A percentile compares a stretch with the other conserved stretches of the same genome.
phyloP scores from a whole-genome alignment of 441 rosid genomes.

The Pelargonium exstipulatum region DNA sequence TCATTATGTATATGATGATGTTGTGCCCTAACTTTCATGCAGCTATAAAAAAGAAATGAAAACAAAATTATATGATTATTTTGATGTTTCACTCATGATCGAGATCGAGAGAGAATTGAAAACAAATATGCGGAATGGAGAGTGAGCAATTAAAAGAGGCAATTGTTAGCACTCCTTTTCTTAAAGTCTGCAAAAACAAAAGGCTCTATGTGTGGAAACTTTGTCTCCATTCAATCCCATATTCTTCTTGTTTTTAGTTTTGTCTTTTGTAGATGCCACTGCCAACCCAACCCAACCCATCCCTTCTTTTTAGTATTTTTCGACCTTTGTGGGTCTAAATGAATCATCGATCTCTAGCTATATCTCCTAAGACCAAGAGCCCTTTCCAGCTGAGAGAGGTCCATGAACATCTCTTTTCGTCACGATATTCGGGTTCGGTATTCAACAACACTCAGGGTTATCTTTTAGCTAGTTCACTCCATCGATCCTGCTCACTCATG shows the following conservation, averaged over 20 bases:
- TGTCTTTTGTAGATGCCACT: slow-evolving; percentile 39
- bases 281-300: background rate
- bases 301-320: background rate
- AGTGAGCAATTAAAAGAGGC: slow-evolving; percentile 26
- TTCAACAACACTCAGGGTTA: no score
- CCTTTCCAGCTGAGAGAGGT: no score
- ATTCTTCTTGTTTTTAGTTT: background rate
- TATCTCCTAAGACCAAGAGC: background rate
- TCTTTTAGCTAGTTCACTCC: no score
- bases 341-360: background rate
- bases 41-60: no score
- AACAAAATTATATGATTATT: no score
- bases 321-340: slow-evolving; percentile 23
- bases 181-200: slow-evolving; percentile 38
- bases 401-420: no score
- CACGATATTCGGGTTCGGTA: no score
- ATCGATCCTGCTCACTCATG: no score
- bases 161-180: slow-evolving; percentile 35
- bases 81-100: no score
- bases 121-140: slow-evolving; percentile 8
- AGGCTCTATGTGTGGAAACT: slow-evolving; percentile 35
- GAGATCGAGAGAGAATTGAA: no score
- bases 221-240: slow-evolving; percentile 33
- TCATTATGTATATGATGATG: no score
- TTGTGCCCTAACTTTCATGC: no score